Conservation (phyloP, 2,329 filamentous ascomycete genomes). For the Sporothrix variecibatus region DNA sequence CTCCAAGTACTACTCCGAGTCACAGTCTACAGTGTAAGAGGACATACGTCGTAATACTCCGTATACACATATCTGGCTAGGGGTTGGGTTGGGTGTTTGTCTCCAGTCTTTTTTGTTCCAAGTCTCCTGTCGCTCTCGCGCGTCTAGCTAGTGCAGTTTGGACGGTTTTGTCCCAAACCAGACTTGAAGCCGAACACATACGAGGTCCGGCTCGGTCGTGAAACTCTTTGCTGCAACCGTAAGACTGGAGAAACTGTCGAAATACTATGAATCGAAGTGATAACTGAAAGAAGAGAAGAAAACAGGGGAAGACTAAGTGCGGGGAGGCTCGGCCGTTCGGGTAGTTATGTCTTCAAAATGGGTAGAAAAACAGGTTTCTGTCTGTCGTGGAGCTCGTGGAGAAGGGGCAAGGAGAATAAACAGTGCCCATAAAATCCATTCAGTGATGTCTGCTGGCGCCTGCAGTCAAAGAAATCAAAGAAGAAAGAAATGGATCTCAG, state of each 20-base stretch:
- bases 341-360: background rate
- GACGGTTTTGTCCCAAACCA: constrained; percentile 1
- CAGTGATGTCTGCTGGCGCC: background rate
- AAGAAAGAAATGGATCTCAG: background rate
- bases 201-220: background rate
- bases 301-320: background rate
- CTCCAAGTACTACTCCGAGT: background rate
- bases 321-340: background rate
- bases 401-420: background rate
- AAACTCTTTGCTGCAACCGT: constrained; percentile 2
- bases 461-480: no score
- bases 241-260: background rate
- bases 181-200: background rate
- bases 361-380: background rate
- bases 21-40: no score
- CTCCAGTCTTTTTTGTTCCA: no score
- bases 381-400: background rate
- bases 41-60: no score
- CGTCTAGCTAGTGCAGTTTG: background rate
- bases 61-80: no score
- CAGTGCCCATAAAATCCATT: background rate
- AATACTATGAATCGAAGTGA: background rate
- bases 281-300: background rate
- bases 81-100: no score
- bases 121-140: no score